Conservation (phyloP, 2,329 filamentous ascomycete species). For the Beauveria medogensis region DNA sequence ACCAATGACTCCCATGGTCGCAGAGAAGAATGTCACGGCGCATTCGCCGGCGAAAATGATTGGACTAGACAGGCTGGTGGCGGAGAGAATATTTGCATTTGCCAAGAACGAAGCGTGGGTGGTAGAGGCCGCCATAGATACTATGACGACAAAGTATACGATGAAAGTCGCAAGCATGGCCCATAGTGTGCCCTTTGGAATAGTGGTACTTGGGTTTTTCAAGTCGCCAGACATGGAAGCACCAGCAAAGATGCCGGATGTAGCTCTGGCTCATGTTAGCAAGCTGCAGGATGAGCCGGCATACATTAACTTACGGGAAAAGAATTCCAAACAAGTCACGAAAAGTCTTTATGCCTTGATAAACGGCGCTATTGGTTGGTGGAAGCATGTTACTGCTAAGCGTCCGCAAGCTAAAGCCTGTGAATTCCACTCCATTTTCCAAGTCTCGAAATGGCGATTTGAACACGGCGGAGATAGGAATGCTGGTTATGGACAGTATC, state of each 20-base stretch:
- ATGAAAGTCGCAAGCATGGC: conserved; percentile 69
- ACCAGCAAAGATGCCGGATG: conserved; percentile 55
- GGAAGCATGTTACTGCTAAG: conserved; percentile 68
- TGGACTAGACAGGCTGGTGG: conserved; percentile 67
- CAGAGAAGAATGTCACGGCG: conserved; percentile 75
- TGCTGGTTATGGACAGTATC: conserved; percentile 67
- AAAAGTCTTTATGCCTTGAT: conserved; percentile 59
- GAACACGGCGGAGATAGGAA: conserved; percentile 68
- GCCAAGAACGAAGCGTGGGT: conserved; percentile 64
- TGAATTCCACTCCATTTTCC: conserved; percentile 62
- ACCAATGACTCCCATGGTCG: conserved; percentile 79
- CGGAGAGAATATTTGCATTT: conserved; percentile 72
- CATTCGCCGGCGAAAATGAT: conserved; percentile 76
- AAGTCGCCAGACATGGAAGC: conserved; percentile 88
- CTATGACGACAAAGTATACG: conserved; percentile 66
- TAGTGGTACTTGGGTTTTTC: conserved; percentile 72
- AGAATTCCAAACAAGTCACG: conserved; percentile 79
- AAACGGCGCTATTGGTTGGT: conserved; percentile 53
- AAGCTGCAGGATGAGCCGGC: conserved; percentile 38
- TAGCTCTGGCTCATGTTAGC: conserved; percentile 28
- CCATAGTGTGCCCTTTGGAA: conserved; percentile 75
- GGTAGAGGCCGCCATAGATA: conserved; percentile 70
- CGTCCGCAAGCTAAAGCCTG: conserved; percentile 64
- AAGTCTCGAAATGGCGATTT: conserved; percentile 58
- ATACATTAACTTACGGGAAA: conserved; percentile 50